Percentiles rank a stretch among this genome's conserved stretches.
Conservation (phyloP, 169 alveolate species). For the Theileria equi region DNA sequence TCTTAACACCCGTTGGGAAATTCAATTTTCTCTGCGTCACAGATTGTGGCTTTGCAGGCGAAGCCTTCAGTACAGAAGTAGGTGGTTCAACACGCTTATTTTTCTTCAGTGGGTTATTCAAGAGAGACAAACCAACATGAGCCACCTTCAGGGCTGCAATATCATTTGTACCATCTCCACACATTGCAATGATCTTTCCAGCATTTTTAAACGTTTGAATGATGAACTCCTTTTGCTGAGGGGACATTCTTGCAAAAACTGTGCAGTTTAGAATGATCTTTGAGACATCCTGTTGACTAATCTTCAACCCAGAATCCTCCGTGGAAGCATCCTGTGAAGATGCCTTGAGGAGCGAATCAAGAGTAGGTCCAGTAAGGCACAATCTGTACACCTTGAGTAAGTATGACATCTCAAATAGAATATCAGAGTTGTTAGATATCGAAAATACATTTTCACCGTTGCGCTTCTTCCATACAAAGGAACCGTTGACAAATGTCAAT, state of each 20-base stretch:
- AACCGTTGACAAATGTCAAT: not conserved
- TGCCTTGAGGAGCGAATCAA: constrained; percentile 17
- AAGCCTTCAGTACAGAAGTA: not conserved
- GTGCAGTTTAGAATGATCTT: constrained; percentile 64
- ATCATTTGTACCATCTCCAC: constrained; percentile 99
- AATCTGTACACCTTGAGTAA: constrained; percentile 11
- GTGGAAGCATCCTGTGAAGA: not conserved
- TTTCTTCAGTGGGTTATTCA: constrained; percentile 75
- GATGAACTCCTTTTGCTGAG: constrained; percentile 88
- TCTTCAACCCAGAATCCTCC: constrained; percentile 1
- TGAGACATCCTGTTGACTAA: constrained; percentile 31
- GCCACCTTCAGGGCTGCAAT: constrained; percentile 98
- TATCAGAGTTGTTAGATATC: not conserved
- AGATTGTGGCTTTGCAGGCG: not conserved
- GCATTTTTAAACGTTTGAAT: constrained; percentile 75
- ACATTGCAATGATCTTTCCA: constrained; percentile 88
- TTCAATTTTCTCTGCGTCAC: not conserved
- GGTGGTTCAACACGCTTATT: not conserved
- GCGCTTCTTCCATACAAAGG: constrained; percentile 44
- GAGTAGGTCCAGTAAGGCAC: constrained; percentile 47
- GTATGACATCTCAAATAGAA: constrained; percentile 26
- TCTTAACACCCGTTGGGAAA: not conserved
- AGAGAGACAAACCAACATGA: constrained; percentile 94
- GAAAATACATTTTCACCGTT: constrained; percentile 33
- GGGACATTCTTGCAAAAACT: constrained; percentile 95